Evolutionary conservation across 2,329 filamentous ascomycete species (phyloP), one percentile per base, ranked within the genome.

Genomic region (Cytospora paraplurivora): DNA sequence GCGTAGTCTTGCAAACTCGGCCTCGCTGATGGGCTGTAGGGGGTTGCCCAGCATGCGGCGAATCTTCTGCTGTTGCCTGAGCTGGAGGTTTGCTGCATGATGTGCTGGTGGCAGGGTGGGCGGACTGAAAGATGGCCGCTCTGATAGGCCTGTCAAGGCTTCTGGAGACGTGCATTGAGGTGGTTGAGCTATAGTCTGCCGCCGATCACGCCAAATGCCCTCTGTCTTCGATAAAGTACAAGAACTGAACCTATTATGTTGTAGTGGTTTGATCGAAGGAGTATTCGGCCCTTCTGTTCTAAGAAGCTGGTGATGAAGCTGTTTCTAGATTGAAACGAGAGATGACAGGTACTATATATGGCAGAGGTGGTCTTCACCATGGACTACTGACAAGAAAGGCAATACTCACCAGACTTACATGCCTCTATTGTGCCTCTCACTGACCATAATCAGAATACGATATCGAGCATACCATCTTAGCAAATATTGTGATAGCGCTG

Each of bases 41-140:
- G 51, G 8, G 13, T 41, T 44, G 38, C 27, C n/a, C 33, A 21
- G 34, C 4, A 49, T 7, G 0, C 37, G 50, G 1, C 27, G 58
- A 7, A 41, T 41, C 17, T 21, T 34, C 27, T 38, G n/a, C 12
- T 54, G 50, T 3, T 61, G 58, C 7, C 38, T 35, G 38, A 47
- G 33, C 10, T 53, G 57, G 13, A 59, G 51, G 33, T 37, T 15
- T 32, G 61, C 61, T 15, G 63, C 64, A 19, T 21, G 56, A 54
- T 67, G 66, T 17, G 66, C 63, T 41, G 66, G 66, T 35, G 66
- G 66, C 34, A 63, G 63, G 13, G 63, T 61, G 12, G 66, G 66
- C 3, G 60, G 59, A 8, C 47, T 35, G 10, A 34, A 55, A 2
- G 49, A 15, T 38, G 41, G 15, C 19, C 59, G 35, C 33, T 67